Conservation (phyloP, 768 basidiomycete genomes). For the Arthromyces matolae region DNA sequence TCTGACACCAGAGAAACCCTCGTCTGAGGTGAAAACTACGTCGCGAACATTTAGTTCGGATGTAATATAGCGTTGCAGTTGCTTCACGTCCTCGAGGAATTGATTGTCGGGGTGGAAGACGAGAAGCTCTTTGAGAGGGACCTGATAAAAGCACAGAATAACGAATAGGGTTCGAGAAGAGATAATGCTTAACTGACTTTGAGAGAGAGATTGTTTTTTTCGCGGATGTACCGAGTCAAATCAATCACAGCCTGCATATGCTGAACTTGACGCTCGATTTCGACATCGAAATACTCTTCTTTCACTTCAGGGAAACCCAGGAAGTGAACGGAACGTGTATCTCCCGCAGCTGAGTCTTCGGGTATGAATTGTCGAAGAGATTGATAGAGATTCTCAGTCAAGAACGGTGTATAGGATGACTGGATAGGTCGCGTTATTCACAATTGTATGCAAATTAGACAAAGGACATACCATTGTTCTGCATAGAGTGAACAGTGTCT, state of each 20-base stretch:
- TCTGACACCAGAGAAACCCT: slow-evolving; percentile 77
- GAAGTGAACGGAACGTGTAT: slow-evolving; percentile 94
- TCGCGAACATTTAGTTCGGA: slow-evolving; percentile 95
- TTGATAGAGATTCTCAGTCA: slow-evolving; percentile 96
- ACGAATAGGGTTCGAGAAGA: background rate
- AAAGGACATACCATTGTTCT: slow-evolving; percentile 75
- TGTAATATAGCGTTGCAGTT: slow-evolving; percentile 83
- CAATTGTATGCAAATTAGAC: background rate
- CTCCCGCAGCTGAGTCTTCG: slow-evolving; percentile 61
- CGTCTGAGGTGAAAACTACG: slow-evolving; percentile 86
- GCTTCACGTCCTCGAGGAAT: slow-evolving; percentile 82
- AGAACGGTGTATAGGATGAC: slow-evolving; percentile 98
- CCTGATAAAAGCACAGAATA: slow-evolving; percentile 43
- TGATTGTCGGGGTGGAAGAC: slow-evolving; percentile 87
- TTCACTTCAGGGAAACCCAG: slow-evolving; percentile 90
- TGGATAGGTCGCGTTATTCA: slow-evolving; percentile 33
- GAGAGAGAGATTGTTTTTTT: slow-evolving; percentile 79
- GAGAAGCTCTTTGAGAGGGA: slow-evolving; percentile 86
- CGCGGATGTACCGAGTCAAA: slow-evolving; percentile 82
- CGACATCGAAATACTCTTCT: slow-evolving; percentile 90
- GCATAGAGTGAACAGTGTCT: slow-evolving; percentile 90
- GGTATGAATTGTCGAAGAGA: slow-evolving; percentile 84
- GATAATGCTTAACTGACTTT: slow-evolving; percentile 57
- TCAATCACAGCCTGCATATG: slow-evolving; percentile 96
- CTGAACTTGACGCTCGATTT: slow-evolving; percentile 91